Base-by-base conservation (phyloP, 208 protist genomes). In the Acanthamoeba triangularis region DNA sequence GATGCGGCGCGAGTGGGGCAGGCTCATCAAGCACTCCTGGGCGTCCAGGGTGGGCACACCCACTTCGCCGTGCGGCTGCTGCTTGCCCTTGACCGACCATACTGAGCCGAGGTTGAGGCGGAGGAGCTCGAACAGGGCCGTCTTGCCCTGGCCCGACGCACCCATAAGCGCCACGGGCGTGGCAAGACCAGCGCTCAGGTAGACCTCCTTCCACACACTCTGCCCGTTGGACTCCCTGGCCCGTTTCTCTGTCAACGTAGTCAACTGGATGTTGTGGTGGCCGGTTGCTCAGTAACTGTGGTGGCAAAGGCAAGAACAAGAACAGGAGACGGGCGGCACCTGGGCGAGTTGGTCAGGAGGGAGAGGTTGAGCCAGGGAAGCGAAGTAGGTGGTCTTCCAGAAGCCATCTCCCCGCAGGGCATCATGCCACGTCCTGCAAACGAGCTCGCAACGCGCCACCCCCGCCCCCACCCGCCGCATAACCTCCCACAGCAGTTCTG, bases 401-500 rank as follows among this genome's bases (percentile, higher is more conserved):
- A 85, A 85, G 44, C 44, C 47, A 0, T 85, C 78, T 2, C 47
- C 78, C n/a, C 35, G 25, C 8, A 85, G 78, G 20, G 78, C 78
- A 20, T 35, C 16, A 25, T 35, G 78, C 78, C 78, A 85, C 28
- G 18, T 13, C 44, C 30, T 23, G 78, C 78, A 85, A 20, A 85
- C 78, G 25, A 85, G 47, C 44, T 0, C 44, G n/a, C 78, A 85
- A 10, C 78, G 78, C 30, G 47, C 78, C 44, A 85, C 47, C 25
- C 47, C 78, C 78, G 0, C 41, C 1, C 78, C 78, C 28, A 85
- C 78, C 44, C 47, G 33, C 18, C 23, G 7, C 78, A 85, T 49
- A 0, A 85, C 47, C 44, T n/a, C 78, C 78, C 78, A 85, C 78
- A 85, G 2, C 44, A 85, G 47, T 20, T 85, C 78, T 85, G 78